Base-by-base conservation (phyloP, 768 basidiomycete species). In the Infundibulicybe gibba region DNA sequence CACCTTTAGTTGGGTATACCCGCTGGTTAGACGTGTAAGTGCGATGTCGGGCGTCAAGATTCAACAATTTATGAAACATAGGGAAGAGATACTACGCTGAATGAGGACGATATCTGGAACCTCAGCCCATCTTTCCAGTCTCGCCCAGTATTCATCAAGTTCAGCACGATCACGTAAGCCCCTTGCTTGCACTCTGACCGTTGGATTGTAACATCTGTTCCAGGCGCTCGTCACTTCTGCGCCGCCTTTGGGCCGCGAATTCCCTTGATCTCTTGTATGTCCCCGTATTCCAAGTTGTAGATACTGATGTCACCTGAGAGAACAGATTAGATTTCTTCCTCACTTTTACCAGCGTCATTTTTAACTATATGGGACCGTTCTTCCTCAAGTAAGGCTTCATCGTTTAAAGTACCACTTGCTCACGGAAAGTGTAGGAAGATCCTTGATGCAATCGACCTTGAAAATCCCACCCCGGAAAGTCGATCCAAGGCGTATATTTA, bases 291-390 rank as follows among this genome's bases (percentile, higher is more conserved):
- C 40, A 15, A 13, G 21, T 6, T 38, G 4, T n/a, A 10, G 17
- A 38, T 38, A 10, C 10, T 19, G 3, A 14, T 3, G 10, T 32
- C 15, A 25, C n/a, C n/a, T 25, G 25, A 25, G 25, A 25, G n/a
- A 25, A 43, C 37, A 80, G 78, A 21, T 50, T 90, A 38, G 91
- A 94, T 59, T 82, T 85, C 50, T 12, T 54, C 2, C 66, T 93
- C 35, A 90, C 91, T 0, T 66, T 84, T 49, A 58, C 84, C 47
- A 83, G 83, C 53, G 83, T 93, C 25, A 25, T 77, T 0, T 85
- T 91, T 66, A 87, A 86, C 54, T 95, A 93, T 64, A 74, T 81
- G 0, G 78, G 80, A 0, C 93, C 94, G 6, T 93, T 83, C 69
- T 93, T 94, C 69, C 73, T 97, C 39, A 91, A 89, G 80, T 81